These are phyloP conservation scores for Saussurea involucrata DNA, from an alignment of 129 eudicot genomes.

Conservation along the genomic window DNA sequence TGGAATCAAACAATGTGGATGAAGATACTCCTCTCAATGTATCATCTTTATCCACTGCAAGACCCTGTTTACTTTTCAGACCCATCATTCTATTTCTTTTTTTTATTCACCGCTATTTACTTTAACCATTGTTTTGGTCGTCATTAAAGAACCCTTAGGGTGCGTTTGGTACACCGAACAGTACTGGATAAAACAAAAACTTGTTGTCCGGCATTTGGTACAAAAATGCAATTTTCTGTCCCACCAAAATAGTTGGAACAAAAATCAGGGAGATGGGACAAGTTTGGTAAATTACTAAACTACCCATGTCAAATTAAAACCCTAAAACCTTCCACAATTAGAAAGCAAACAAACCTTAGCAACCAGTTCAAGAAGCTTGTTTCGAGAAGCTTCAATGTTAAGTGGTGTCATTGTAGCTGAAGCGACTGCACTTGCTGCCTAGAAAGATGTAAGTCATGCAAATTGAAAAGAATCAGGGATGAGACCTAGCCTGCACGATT, in stretches of 20 bases:
- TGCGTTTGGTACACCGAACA: not conserved
- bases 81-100: conserved; percentile 10
- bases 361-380: conserved; percentile 80
- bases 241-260: not conserved
- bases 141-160: not conserved
- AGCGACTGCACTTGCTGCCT: conserved; percentile 97
- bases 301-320: not conserved
- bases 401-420: conserved; percentile 92
- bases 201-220: not conserved
- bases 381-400: conserved; percentile 69
- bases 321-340: not conserved
- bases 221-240: not conserved
- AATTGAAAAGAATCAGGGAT: not conserved
- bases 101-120: not conserved
- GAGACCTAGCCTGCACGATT: not conserved
- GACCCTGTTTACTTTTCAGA: conserved; percentile 78
- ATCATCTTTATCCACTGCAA: conserved; percentile 91
- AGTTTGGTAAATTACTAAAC: not conserved
- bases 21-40: conserved; percentile 57
- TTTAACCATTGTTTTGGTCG: not conserved
- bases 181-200: not conserved
- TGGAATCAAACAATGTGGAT: conserved; percentile 51
- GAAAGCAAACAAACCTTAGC: conserved; percentile 60
- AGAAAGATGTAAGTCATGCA: not conserved
- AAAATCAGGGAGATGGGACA: not conserved